Percentiles rank a stretch among this genome's conserved stretches.
Evolutionary conservation across 768 basidiomycete genomes (phyloP).

Genomic region (Amylocystis lapponica): DNA sequence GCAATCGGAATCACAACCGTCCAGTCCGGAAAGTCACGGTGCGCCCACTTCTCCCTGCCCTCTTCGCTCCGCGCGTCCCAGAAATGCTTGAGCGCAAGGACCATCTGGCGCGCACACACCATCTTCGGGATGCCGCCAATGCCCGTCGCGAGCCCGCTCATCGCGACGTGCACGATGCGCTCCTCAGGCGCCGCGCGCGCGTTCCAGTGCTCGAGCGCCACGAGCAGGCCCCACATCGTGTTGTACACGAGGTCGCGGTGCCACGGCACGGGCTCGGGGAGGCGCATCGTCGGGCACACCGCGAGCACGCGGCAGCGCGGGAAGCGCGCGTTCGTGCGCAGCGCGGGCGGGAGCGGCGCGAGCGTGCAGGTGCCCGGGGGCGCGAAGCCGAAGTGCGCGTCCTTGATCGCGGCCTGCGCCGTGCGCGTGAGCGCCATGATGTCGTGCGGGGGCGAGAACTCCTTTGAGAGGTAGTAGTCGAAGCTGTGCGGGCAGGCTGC

Average conservation of each 20-base stretch:
- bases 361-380: slow-evolving; percentile 21
- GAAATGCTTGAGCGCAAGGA: slow-evolving; percentile 16
- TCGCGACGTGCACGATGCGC: slow-evolving; percentile 10
- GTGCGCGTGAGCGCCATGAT: slow-evolving; percentile 12
- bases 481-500: slow-evolving; percentile 8
- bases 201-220: slow-evolving; percentile 23
- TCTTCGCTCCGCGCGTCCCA: slow-evolving; percentile 8
- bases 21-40: slow-evolving; percentile 2
- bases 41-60: slow-evolving; percentile 3
- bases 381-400: slow-evolving; percentile 14
- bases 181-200: neutral
- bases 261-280: slow-evolving; percentile 23
- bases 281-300: slow-evolving; percentile 29
- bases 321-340: slow-evolving; percentile 4
- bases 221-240: slow-evolving; percentile 26
- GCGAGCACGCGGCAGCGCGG: slow-evolving; percentile 19
- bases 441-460: slow-evolving; percentile 10
- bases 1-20: slow-evolving; percentile 4
- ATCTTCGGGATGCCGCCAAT: slow-evolving; percentile 8
- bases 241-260: slow-evolving; percentile 30
- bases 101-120: slow-evolving; percentile 19
- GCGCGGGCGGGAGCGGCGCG: slow-evolving; percentile 2
- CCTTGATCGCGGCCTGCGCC: slow-evolving; percentile 15
- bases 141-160: slow-evolving; percentile 17
- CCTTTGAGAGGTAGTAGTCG: slow-evolving; percentile 16